A percentile compares a stretch with the other conserved stretches of the same genome.
phyloP scores from a whole-genome alignment of 352 stramenopile genomes.

The Phytophthora hybrid region DNA sequence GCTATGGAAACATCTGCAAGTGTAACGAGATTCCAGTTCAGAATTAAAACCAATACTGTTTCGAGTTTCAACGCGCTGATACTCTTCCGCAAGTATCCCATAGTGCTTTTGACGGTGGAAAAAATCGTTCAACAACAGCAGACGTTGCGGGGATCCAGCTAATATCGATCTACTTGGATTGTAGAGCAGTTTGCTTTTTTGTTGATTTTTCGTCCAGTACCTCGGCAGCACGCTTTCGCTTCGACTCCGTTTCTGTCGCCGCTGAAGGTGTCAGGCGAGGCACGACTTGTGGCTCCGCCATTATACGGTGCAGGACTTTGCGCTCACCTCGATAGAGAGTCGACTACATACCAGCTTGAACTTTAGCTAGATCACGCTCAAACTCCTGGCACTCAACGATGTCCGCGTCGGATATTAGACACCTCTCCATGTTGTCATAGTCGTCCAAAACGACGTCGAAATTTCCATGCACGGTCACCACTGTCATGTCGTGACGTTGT shows the following conservation, averaged over 20 bases:
- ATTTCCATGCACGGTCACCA: neutral
- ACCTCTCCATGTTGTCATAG: neutral
- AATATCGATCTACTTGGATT: neutral
- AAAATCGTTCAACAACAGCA: neutral
- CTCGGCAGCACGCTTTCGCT: neutral
- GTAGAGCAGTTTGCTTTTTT: neutral
- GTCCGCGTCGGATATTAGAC: neutral
- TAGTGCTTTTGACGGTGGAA: neutral
- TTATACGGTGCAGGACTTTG: neutral
- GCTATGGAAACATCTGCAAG: neutral
- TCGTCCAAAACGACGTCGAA: neutral
- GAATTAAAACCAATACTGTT: neutral
- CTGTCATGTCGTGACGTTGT: neutral
- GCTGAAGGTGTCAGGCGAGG: neutral
- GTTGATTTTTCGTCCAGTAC: neutral
- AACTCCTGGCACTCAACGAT: neutral
- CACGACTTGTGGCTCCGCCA: neutral
- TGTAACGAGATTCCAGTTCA: neutral
- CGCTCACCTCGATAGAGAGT: neutral
- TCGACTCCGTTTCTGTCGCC: neutral
- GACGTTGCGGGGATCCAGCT: too few species aligned
- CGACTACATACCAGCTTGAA: neutral
- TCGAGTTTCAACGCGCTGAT: neutral
- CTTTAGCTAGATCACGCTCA: neutral
- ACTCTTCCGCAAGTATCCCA: neutral